phyloP scores from a whole-genome alignment of 108 stramenopile species.

The Nitzschia putrida region DNA sequence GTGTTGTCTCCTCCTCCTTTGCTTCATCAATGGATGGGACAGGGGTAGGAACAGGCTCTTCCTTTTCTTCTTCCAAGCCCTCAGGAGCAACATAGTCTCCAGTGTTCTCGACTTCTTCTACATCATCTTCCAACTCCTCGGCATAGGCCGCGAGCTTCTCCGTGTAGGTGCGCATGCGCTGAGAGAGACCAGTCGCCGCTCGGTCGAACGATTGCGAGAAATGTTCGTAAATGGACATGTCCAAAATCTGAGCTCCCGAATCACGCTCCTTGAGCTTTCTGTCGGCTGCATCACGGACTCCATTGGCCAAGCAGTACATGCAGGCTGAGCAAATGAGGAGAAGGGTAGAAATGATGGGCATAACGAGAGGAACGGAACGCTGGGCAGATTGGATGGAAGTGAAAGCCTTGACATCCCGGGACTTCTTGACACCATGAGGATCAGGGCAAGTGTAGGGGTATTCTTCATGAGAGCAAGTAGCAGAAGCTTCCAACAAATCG shows the following conservation, averaged over 20 bases:
- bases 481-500: conserved; percentile 13
- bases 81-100: conserved; percentile 4
- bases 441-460: conserved; percentile 28
- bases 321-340: conserved; percentile 1
- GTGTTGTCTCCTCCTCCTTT: neutral
- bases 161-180: conserved; percentile 17
- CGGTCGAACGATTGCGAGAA: conserved; percentile 13
- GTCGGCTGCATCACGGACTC: conserved; percentile 15
- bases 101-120: neutral
- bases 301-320: conserved; percentile 16
- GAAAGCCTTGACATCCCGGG: conserved; percentile 5
- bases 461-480: conserved; percentile 20
- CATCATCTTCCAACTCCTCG: conserved; percentile 20
- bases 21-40: conserved; percentile 1
- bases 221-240: conserved; percentile 7
- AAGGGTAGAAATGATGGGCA: conserved; percentile 19
- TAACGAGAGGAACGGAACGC: conserved; percentile 15
- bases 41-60: neutral
- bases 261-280: conserved; percentile 7
- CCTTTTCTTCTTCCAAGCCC: neutral
- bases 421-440: conserved; percentile 25
- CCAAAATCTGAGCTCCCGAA: neutral
- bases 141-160: conserved; percentile 20
- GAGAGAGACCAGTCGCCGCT: conserved; percentile 3
- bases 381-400: conserved; percentile 11